These are phyloP conservation scores for Oryza longistaminata DNA, from an alignment of 176 grass and related monocot species.

Conservation along the genomic window DNA sequence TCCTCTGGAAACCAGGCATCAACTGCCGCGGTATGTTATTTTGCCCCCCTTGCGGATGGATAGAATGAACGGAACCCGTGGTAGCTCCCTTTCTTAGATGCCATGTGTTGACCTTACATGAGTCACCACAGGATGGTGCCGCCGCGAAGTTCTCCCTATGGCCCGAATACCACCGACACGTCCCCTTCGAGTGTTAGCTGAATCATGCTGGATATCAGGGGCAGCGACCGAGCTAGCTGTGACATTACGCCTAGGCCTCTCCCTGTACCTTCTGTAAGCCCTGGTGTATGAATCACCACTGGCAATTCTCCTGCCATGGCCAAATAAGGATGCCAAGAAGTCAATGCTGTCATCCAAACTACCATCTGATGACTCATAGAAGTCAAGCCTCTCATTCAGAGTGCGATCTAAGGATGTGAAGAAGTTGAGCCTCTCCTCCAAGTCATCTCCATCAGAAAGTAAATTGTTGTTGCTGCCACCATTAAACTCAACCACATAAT, in stretches of 20 bases:
- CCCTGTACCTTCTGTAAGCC: not conserved
- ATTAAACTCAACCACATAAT: slow-evolving; percentile 91
- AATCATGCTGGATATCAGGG: not conserved
- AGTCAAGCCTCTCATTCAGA: slow-evolving; percentile 49
- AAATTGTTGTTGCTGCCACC: slow-evolving; percentile 38
- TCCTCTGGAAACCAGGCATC: slow-evolving; percentile 15
- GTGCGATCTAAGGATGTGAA: slow-evolving; percentile 54
- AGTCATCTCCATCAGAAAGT: slow-evolving; percentile 40
- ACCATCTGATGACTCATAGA: slow-evolving; percentile 51
- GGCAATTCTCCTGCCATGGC: slow-evolving; percentile 45
- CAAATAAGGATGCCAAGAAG: slow-evolving; percentile 54
- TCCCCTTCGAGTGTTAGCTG: slow-evolving; percentile 1
- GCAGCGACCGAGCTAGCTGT: not conserved
- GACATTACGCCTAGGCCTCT: not conserved
- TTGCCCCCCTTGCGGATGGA: slow-evolving; percentile 37
- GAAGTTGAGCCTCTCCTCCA: slow-evolving; percentile 54
- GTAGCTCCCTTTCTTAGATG: slow-evolving; percentile 29
- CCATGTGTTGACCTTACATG: slow-evolving; percentile 29
- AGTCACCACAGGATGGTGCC: slow-evolving; percentile 26
- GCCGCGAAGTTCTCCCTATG: slow-evolving; percentile 28
- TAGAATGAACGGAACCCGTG: slow-evolving; percentile 21
- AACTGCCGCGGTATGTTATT: slow-evolving; percentile 39
- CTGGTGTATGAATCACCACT: not conserved
- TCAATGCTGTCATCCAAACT: slow-evolving; percentile 46
- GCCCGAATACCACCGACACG: slow-evolving; percentile 28